phyloP scores from a whole-genome alignment of 495 filamentous ascomycete species.

The Acidomyces sp. region DNA sequence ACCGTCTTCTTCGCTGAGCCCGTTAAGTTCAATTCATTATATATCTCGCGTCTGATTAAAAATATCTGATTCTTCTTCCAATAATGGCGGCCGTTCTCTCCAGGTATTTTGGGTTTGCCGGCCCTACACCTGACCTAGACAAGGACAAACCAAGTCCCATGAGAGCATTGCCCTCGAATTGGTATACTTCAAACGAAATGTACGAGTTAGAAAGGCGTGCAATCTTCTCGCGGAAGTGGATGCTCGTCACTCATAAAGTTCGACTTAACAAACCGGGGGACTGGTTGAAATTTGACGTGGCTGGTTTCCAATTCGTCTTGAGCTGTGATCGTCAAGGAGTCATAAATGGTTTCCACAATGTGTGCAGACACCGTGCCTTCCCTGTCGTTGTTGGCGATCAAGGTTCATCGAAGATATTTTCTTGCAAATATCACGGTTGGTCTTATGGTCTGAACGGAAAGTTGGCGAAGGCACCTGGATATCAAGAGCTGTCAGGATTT shows the following conservation, averaged over 20 bases:
- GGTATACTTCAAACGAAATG: conserved; percentile 39
- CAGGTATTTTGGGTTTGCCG: conserved; percentile 3
- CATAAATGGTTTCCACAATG: conserved; percentile 48
- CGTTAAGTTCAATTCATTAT: no score
- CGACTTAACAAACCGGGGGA: conserved; percentile 39
- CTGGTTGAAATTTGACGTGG: conserved; percentile 34
- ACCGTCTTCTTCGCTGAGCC: no score
- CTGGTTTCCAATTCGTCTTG: conserved; percentile 39
- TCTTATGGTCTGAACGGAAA: conserved; percentile 43
- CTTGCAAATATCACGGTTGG: conserved; percentile 53
- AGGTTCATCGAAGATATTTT: conserved; percentile 39
- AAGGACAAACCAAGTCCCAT: conserved; percentile 12
- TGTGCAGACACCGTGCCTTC: conserved; percentile 45
- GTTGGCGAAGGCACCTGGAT: conserved; percentile 46
- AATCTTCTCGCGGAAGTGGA: conserved; percentile 42
- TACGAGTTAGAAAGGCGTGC: conserved; percentile 42
- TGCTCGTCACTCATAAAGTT: conserved; percentile 38
- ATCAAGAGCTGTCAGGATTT: conserved; percentile 40
- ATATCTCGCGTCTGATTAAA: no score
- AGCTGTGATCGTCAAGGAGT: conserved; percentile 36
- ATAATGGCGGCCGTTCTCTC: conserved; percentile 1
- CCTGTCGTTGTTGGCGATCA: conserved; percentile 38
- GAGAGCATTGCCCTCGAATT: conserved; percentile 35
- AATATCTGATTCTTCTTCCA: no score
- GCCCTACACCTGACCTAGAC: no score